Evolutionary conservation across 805 yeast species (phyloP).

Genomic region (Ogataea angusta): DNA sequence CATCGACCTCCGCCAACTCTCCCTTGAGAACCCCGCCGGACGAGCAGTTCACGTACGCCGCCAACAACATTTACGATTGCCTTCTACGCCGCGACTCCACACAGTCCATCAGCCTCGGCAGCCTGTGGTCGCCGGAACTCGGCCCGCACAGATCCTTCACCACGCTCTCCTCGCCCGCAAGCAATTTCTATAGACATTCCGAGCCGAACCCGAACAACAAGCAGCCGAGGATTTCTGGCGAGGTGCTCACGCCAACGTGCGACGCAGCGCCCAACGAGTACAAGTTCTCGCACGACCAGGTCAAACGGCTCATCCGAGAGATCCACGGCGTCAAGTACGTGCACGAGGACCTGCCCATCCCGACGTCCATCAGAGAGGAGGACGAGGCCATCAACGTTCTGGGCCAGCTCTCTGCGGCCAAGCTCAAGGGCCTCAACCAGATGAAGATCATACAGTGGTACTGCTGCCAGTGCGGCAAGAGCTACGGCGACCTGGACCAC

Average conservation of each 20-base stretch:
- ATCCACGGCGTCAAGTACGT: slow-evolving; percentile 9
- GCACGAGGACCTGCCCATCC: neutral
- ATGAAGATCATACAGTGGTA: slow-evolving; percentile 32
- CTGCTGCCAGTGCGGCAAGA: slow-evolving; percentile 32
- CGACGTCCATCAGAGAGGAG: neutral
- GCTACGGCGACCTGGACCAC: slow-evolving; percentile 26
- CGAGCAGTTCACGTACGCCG: neutral
- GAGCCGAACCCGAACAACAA: neutral
- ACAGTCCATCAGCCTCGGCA: slow-evolving; percentile 1
- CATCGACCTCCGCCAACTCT: slow-evolving; percentile 9
- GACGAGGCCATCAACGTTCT: slow-evolving; percentile 12
- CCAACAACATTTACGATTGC: neutral
- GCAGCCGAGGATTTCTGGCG: neutral
- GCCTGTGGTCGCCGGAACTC: neutral
- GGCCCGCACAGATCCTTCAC: neutral
- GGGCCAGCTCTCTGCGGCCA: slow-evolving; percentile 3
- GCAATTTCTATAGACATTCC: neutral
- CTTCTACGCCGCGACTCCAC: neutral
- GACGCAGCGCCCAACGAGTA: slow-evolving; percentile 10
- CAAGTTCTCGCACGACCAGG: slow-evolving; percentile 15
- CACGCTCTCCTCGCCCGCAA: slow-evolving; percentile 2
- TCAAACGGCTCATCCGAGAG: slow-evolving; percentile 13
- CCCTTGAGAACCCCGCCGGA: slow-evolving; percentile 13
- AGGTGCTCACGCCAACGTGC: slow-evolving; percentile 12
- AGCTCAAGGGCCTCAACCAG: slow-evolving; percentile 12